These are phyloP conservation scores for Dendrostoma leiphaemia DNA, from an alignment of 2,329 filamentous ascomycete genomes.

Conservation along the genomic window DNA sequence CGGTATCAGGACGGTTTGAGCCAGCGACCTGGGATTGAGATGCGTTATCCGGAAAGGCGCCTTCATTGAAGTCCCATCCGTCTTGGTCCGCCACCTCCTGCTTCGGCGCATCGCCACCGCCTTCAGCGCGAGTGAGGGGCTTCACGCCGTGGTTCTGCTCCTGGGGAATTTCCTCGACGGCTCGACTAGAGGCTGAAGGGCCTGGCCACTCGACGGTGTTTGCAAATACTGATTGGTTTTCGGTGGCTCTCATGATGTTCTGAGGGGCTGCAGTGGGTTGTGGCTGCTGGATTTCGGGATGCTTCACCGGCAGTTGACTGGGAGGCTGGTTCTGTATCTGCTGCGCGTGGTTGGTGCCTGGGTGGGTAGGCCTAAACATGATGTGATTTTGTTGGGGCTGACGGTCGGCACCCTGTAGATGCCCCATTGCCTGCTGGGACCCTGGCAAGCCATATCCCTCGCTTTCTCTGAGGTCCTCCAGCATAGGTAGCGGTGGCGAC, in stretches of 20 bases:
- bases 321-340: constrained; percentile 35
- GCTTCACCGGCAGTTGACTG: constrained; percentile 25
- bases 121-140: constrained; percentile 35
- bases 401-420: constrained; percentile 3
- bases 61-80: constrained; percentile 91
- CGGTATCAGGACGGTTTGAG: constrained; percentile 74
- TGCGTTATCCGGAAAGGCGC: constrained; percentile 58
- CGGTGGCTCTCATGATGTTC: constrained; percentile 11
- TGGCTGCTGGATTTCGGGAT: constrained; percentile 29
- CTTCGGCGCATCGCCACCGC: constrained; percentile 49
- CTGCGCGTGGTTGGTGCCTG: constrained; percentile 50
- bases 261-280: constrained; percentile 40
- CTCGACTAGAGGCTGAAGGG: constrained; percentile 24
- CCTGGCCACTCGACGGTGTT: constrained; percentile 32
- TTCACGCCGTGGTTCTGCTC: constrained; percentile 39
- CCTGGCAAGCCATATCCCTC: constrained; percentile 46
- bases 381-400: constrained; percentile 13
- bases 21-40: constrained; percentile 43
- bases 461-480: constrained; percentile 58
- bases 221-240: constrained; percentile 27
- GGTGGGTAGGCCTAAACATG: constrained; percentile 33
- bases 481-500: constrained; percentile 55
- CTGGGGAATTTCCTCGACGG: constrained; percentile 21
- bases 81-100: constrained; percentile 57
- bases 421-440: constrained; percentile 39